Percentiles rank a stretch among this genome's conserved stretches.
phyloP scores from a whole-genome alignment of 306 rosid species.

The Echinosophora koreensis region DNA sequence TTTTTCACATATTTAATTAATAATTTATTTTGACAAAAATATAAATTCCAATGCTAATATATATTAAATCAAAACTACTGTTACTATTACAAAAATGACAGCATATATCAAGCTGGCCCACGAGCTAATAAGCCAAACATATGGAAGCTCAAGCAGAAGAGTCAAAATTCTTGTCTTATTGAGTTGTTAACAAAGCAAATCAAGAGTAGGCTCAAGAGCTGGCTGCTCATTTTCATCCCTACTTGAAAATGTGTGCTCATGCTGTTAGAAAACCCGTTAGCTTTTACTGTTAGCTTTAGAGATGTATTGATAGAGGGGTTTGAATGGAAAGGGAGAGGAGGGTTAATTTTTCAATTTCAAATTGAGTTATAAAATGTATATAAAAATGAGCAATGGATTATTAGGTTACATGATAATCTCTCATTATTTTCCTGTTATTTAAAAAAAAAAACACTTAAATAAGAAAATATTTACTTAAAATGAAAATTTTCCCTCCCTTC shows the following conservation, averaged over 20 bases:
- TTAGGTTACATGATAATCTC: constrained; percentile 14
- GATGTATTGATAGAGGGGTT: neutral
- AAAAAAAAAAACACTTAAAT: neutral
- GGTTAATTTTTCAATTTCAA: neutral
- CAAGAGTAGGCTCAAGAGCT: constrained; percentile 9
- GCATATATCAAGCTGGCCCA: too few relatives aligned
- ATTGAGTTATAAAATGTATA: neutral
- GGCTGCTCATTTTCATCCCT: constrained; percentile 4
- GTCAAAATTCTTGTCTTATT: neutral
- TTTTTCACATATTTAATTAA: too few relatives aligned
- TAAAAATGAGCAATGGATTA: constrained; percentile 10
- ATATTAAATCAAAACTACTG: neutral
- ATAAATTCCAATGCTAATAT: neutral
- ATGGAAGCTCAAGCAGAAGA: neutral
- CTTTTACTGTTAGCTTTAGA: constrained; percentile 3
- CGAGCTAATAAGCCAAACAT: neutral
- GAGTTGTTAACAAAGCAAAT: neutral
- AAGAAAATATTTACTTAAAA: neutral
- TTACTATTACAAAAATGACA: neutral
- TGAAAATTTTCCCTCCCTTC: neutral
- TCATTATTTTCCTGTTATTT: neutral
- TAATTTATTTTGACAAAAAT: too few relatives aligned
- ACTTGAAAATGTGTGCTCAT: constrained; percentile 18
- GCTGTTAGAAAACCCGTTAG: constrained; percentile 9
- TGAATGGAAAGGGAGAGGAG: neutral